Conservation (phyloP, 805 yeast species). For the Wickerhamomyces rabaulensis region DNA sequence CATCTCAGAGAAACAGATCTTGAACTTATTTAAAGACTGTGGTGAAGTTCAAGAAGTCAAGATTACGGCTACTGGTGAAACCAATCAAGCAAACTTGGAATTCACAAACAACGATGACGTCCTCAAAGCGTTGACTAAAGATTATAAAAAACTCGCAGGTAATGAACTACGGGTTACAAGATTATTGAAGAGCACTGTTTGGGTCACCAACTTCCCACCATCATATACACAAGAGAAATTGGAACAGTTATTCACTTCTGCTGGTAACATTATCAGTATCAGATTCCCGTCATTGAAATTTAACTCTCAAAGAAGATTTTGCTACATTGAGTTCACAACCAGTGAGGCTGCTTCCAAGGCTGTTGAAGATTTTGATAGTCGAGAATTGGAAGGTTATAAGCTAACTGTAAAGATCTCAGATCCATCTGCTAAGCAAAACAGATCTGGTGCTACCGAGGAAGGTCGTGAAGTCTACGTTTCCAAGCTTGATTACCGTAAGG, state of each 20-base stretch:
- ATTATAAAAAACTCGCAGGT: constrained; percentile 41
- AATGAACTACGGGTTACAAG: constrained; percentile 40
- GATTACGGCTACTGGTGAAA: constrained; percentile 11
- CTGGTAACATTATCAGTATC: constrained; percentile 41
- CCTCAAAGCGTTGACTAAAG: constrained; percentile 55
- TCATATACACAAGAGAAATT: constrained; percentile 36
- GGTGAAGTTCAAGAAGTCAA: constrained; percentile 44
- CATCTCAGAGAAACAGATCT: constrained; percentile 34
- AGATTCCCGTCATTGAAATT: constrained; percentile 61
- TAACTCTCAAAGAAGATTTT: constrained; percentile 58
- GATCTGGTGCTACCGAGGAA: constrained; percentile 44
- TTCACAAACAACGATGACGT: constrained; percentile 43
- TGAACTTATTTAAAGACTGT: constrained; percentile 50
- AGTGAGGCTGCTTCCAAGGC: constrained; percentile 42
- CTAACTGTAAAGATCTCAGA: constrained; percentile 59
- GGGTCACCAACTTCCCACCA: constrained; percentile 75
- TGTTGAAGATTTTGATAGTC: constrained; percentile 35
- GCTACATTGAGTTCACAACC: constrained; percentile 56
- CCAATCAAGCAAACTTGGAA: constrained; percentile 51
- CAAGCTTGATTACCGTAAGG: constrained; percentile 43
- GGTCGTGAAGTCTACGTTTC: constrained; percentile 54
- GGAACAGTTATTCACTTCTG: constrained; percentile 31
- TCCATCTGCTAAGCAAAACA: constrained; percentile 38
- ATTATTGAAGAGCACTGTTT: constrained; percentile 47
- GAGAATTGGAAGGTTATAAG: constrained; percentile 30